Evolutionary conservation across 2,329 filamentous ascomycete species (phyloP).

Genomic region (Hypoxylon sp.): DNA sequence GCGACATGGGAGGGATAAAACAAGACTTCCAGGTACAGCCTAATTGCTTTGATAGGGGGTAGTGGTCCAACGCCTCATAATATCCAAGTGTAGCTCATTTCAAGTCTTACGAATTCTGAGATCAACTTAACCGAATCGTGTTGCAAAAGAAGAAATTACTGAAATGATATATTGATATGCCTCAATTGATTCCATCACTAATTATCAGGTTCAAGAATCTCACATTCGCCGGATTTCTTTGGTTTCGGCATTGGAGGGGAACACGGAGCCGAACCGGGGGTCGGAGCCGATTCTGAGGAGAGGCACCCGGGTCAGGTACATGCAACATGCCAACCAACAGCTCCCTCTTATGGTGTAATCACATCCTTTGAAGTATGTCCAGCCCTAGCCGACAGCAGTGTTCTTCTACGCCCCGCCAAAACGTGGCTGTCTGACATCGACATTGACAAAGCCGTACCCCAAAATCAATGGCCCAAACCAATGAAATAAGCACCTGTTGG

Average conservation of each 20-base stretch:
- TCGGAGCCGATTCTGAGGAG: background rate
- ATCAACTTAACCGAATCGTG: too few species aligned
- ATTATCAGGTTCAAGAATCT: background rate
- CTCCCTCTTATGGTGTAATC: background rate
- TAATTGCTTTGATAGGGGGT: background rate
- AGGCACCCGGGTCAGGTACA: too few species aligned
- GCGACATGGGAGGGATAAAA: conserved; percentile 16
- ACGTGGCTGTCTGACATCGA: too few species aligned
- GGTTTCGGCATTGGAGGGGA: background rate
- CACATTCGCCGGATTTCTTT: background rate
- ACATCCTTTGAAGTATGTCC: background rate
- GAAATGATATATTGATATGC: background rate
- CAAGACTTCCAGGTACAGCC: background rate
- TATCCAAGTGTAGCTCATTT: background rate
- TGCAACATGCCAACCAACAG: too few species aligned
- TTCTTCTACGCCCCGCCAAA: background rate
- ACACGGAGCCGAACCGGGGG: background rate
- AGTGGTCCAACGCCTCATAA: background rate
- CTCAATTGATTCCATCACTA: background rate
- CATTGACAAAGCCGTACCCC: background rate
- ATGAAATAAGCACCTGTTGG: too few species aligned
- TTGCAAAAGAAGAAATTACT: too few species aligned
- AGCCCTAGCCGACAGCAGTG: background rate
- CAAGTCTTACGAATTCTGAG: background rate
- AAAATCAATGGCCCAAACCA: background rate